phyloP scores from a whole-genome alignment of 2,329 filamentous ascomycete genomes.

The Aspergillus sclerotialis region DNA sequence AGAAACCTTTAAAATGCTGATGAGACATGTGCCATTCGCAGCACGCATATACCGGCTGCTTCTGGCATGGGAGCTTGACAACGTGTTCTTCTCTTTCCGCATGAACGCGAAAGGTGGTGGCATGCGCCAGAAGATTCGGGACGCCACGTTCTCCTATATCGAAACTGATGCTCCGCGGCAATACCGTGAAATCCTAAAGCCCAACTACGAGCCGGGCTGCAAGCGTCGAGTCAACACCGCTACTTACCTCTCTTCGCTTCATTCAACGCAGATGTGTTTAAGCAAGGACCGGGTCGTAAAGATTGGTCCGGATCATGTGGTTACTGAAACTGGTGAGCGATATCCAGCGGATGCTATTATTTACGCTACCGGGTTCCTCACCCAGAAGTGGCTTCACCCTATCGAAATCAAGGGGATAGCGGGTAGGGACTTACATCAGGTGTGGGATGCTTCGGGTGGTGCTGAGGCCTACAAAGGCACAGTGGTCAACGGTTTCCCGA shows the following conservation, averaged over 20 bases:
- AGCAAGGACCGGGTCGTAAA: slow-evolving; percentile 6
- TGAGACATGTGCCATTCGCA: slow-evolving; percentile 4
- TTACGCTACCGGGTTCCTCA: slow-evolving; percentile 28
- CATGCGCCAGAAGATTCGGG: slow-evolving; percentile 2
- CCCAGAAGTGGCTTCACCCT: slow-evolving; percentile 26
- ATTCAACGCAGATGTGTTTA: slow-evolving; percentile 5
- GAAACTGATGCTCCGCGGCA: slow-evolving; percentile 3
- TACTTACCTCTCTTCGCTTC: slow-evolving; percentile 3
- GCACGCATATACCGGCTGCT: slow-evolving; percentile 2
- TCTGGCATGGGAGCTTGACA: slow-evolving; percentile 3
- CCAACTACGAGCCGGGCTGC: slow-evolving; percentile 7
- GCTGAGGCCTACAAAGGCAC: slow-evolving; percentile 22
- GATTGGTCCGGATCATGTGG: slow-evolving; percentile 7
- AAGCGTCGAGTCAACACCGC: slow-evolving; percentile 8
- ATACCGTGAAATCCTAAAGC: slow-evolving; percentile 6
- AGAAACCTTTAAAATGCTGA: slow-evolving; percentile 1
- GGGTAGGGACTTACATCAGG: slow-evolving; percentile 12
- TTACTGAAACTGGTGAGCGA: slow-evolving; percentile 1
- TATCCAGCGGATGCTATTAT: slow-evolving; percentile 21
- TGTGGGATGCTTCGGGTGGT: slow-evolving; percentile 18
- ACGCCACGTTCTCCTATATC: slow-evolving; percentile 2
- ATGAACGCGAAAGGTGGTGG: slow-evolving; percentile 1
- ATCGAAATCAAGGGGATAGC: slow-evolving; percentile 20
- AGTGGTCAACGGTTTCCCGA: slow-evolving; percentile 9
- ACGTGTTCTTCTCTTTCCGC: slow-evolving; percentile 3